Base-by-base conservation (phyloP, 1,139 yeast genomes). In the Debaryomyces udenii region DNA sequence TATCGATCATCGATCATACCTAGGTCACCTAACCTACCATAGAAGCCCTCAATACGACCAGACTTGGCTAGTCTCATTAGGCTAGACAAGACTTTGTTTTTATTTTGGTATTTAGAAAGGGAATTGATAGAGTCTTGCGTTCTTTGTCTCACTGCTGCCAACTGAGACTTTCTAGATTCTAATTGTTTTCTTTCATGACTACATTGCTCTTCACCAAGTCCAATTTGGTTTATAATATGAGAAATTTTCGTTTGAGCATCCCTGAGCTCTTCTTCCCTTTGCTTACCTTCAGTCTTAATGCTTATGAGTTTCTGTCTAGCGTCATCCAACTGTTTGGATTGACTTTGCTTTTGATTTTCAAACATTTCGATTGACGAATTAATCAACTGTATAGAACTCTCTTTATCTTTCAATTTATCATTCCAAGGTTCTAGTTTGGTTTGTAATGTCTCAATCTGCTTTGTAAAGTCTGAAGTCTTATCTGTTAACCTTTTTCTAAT, bases 1-100 rank as follows among this genome's bases (percentile, higher is more conserved):
- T 86, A 94, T 53, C 78, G 76, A 51, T 86, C 88, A 56, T 89
- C 96, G 50, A 93, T 93, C 1, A 79, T 76, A 11, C 97, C 99
- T 37, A 94, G 68, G 51, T 88, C 96, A 11, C 99, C 99, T 14
- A 94, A 67, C 43, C 97, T 73, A 0, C 98, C 99, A 58, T 87
- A 76, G 52, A 91, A 89, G 0, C 98, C 99, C 11, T 72, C 70
- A 29, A 94, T 79, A 57, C 97, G 77, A 9, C 98, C 98, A 3
- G 95, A 78, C 44, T 83, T 81, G 40, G 84, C 83, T 34, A 93
- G 66, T 48, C 86, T 78, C 44, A 75, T 68, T 45, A 94, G 71
- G 15, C 93, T 87, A 0, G 81, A 59, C 16, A 91, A 69, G 7
- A 93, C 96, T 45, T 81, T 79, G 51, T 79, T 86, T 55, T 86